These are phyloP conservation scores for Calonectria henricotiae DNA, from an alignment of 2,329 filamentous ascomycete genomes.

Conservation along the genomic window DNA sequence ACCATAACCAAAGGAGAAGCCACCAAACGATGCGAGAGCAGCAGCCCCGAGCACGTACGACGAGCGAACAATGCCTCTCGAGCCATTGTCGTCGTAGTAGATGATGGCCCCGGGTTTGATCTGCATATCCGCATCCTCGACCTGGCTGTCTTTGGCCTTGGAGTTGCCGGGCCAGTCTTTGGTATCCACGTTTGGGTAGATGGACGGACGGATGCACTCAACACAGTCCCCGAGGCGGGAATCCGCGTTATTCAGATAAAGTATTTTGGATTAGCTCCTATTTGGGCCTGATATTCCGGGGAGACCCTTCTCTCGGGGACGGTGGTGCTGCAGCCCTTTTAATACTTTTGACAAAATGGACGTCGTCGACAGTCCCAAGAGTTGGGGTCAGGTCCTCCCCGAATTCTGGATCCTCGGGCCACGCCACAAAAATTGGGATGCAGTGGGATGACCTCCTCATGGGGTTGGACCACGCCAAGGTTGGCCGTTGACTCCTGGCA, in stretches of 20 bases:
- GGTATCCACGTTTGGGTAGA: conserved; percentile 17
- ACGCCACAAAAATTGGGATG: conserved; percentile 25
- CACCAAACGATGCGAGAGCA: conserved; percentile 59
- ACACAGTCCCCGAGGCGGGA: not conserved
- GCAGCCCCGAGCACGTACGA: conserved; percentile 63
- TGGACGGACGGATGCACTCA: not conserved
- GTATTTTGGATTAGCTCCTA: not conserved
- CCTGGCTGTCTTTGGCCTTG: conserved; percentile 34
- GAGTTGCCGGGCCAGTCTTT: conserved; percentile 37
- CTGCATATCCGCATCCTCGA: conserved; percentile 34
- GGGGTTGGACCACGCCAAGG: conserved; percentile 1
- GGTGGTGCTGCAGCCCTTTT: conserved; percentile 27
- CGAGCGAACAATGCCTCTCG: conserved; percentile 60
- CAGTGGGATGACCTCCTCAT: not conserved
- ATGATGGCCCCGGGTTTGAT: conserved; percentile 31
- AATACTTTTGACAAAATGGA: conserved; percentile 18
- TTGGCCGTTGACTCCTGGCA: conserved; percentile 7
- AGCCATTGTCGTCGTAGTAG: conserved; percentile 39
- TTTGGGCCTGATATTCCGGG: conserved; percentile 8
- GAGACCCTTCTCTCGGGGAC: not conserved
- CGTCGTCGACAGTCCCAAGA: not conserved
- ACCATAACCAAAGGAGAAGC: conserved; percentile 44
- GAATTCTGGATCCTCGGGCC: conserved; percentile 4
- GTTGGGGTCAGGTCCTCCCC: not conserved
- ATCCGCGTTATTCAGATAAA: not conserved